phyloP scores from a whole-genome alignment of 2,329 filamentous ascomycete species.

The Penicillium freii region DNA sequence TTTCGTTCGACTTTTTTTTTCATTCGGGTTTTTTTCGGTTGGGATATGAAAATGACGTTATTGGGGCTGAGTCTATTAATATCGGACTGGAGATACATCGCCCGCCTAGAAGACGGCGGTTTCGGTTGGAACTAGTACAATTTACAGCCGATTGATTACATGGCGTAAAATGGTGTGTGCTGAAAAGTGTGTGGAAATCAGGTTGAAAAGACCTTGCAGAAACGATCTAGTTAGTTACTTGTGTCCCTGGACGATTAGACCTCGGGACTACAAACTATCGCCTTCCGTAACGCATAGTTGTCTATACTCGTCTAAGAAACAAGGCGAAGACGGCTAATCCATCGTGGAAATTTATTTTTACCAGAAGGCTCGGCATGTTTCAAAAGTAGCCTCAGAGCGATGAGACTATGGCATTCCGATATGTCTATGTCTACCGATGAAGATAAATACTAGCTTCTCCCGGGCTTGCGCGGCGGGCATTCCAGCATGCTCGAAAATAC shows the following conservation, averaged over 20 bases:
- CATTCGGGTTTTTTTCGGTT: background rate
- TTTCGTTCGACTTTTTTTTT: background rate
- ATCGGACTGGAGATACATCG: background rate
- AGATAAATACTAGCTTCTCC: background rate
- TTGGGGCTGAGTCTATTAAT: background rate
- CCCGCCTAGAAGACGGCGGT: background rate
- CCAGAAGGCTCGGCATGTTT: background rate
- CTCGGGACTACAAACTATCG: background rate
- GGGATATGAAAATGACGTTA: background rate
- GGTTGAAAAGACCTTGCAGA: background rate
- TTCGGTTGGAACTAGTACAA: background rate
- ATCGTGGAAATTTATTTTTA: background rate
- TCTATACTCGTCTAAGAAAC: background rate
- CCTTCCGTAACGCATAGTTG: background rate
- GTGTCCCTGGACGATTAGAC: background rate
- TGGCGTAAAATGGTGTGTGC: background rate
- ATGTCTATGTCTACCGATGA: background rate
- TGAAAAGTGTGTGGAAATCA: background rate
- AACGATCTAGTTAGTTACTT: background rate
- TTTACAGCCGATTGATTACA: background rate
- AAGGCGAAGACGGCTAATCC: background rate
- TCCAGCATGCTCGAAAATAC: background rate
- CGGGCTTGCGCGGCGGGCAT: background rate
- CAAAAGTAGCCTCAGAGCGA: background rate
- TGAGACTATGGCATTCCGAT: background rate